phyloP scores from a whole-genome alignment of 768 basidiomycete species.

The Mycena venus region DNA sequence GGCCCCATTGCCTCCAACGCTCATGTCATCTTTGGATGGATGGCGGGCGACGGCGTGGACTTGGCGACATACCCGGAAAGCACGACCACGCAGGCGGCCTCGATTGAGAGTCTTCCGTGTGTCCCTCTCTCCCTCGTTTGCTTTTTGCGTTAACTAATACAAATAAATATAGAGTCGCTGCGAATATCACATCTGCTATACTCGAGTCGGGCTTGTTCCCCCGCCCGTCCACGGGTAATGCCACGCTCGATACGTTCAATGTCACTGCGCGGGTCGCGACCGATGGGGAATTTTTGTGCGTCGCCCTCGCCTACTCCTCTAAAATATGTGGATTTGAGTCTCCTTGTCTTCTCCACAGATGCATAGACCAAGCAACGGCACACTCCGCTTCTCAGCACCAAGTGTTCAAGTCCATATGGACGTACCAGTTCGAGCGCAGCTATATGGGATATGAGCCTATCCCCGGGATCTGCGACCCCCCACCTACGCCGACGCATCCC shows the following conservation, averaged over 20 bases:
- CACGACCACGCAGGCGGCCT: conserved; percentile 23
- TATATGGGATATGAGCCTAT: conserved; percentile 61
- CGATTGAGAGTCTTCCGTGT: conserved; percentile 31
- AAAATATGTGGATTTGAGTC: no score
- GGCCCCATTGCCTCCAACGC: conserved; percentile 55
- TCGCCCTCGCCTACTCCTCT: background rate
- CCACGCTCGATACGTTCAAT: conserved; percentile 59
- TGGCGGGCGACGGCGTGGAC: conserved; percentile 64
- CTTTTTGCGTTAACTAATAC: no score
- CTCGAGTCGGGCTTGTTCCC: conserved; percentile 55
- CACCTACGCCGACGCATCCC: conserved; percentile 55
- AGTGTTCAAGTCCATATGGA: conserved; percentile 56
- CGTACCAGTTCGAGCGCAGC: conserved; percentile 63
- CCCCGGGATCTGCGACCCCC: conserved; percentile 58
- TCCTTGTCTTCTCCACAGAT: conserved; percentile 31
- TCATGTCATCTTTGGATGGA: conserved; percentile 63
- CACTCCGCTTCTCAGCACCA: conserved; percentile 57
- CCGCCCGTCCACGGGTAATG: conserved; percentile 48
- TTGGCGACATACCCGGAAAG: conserved; percentile 53
- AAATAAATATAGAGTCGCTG: conserved; percentile 18
- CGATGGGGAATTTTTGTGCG: conserved; percentile 56
- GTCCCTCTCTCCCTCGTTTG: background rate
- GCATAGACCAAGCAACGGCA: conserved; percentile 64
- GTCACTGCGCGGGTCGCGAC: conserved; percentile 59
- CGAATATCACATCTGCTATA: conserved; percentile 33